Base-by-base conservation (phyloP, 805 yeast genomes). In the Starmerella khaoyaiensis region DNA sequence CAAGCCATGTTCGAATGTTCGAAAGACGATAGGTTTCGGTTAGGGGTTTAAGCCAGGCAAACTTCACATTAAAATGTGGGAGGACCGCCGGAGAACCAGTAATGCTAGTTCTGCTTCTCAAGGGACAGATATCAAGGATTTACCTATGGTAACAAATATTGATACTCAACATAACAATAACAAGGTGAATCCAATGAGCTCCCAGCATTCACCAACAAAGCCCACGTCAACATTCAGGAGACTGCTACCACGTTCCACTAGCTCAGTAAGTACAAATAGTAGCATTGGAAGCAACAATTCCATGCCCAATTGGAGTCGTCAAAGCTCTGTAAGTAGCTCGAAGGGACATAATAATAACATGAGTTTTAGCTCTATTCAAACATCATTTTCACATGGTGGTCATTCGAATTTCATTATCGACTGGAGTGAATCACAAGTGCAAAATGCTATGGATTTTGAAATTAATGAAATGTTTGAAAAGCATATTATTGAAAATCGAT, bases 231-330 rank as follows among this genome's bases (percentile, higher is more conserved):
- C 41, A 10, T 20, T 40, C 16, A 33, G 41, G 25, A 25, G 42
- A 15, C 10, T 42, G 10, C 29, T 44, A n/a, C 48, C 48, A 10
- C 33, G 48, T 4, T 30, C 31, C 2, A 36, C 21, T 4, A 36
- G 42, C 33, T 30, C 35, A 7, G 48, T 45, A n/a, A 42, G 48
- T 34, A 30, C 37, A 18, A 35, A 31, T 14, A 42, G 46, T 39
- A 14, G 31, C 22, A 25, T 16, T 5, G 37, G 45, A 33, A 16
- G 18, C 8, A 19, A n/a, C 11, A 5, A 5, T 24, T 26, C 18
- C 12, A 4, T 18, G 18, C 22, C 36, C 17, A 26, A 33, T 16
- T 21, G 40, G 18, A 10, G 21, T 30, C 35, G 33, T 4, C 22
- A 18, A 14, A 18, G 29, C 29, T 25, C 32, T 4, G 25, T 23